Evolutionary conservation across 2,329 filamentous ascomycete species (phyloP).

Genomic region (Graphilbum ipis-grandicollis): DNA sequence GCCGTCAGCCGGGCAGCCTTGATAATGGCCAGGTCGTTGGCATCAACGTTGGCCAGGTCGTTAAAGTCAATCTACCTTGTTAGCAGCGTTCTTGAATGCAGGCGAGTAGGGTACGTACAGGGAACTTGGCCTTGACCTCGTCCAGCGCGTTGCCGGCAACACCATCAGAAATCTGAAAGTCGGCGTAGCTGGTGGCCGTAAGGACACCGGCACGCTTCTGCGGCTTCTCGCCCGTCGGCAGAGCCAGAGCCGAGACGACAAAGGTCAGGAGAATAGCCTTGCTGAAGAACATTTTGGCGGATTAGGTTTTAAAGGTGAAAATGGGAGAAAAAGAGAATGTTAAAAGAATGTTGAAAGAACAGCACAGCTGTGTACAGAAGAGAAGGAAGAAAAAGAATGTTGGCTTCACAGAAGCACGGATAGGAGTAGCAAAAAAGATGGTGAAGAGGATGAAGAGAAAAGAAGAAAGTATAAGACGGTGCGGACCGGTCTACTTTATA

Average conservation of each 20-base stretch:
- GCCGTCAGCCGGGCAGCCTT: slow-evolving; percentile 29
- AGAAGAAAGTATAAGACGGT: background rate
- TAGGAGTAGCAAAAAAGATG: slow-evolving; percentile 1
- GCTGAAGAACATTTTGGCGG: slow-evolving; percentile 20
- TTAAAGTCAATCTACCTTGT: slow-evolving; percentile 21
- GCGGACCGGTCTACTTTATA: slow-evolving; percentile 2
- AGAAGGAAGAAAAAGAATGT: slow-evolving; percentile 1
- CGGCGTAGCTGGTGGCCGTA: slow-evolving; percentile 13
- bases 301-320: background rate
- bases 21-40: slow-evolving; percentile 31
- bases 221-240: slow-evolving; percentile 11
- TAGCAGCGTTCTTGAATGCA: no score
- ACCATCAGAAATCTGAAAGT: slow-evolving; percentile 33
- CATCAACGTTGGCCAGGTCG: slow-evolving; percentile 27
- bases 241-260: slow-evolving; percentile 17
- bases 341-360: slow-evolving; percentile 5
- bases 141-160: slow-evolving; percentile 32
- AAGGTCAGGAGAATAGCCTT: slow-evolving; percentile 20
- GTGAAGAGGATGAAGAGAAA: slow-evolving; percentile 3
- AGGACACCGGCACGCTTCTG: slow-evolving; percentile 16
- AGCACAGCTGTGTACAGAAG: slow-evolving; percentile 8
- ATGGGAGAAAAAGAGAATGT: background rate
- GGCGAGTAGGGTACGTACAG: no score
- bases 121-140: slow-evolving; percentile 36
- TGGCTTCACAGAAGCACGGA: slow-evolving; percentile 7